phyloP scores from a whole-genome alignment of 768 basidiomycete species.

The Leccinellum luteum region DNA sequence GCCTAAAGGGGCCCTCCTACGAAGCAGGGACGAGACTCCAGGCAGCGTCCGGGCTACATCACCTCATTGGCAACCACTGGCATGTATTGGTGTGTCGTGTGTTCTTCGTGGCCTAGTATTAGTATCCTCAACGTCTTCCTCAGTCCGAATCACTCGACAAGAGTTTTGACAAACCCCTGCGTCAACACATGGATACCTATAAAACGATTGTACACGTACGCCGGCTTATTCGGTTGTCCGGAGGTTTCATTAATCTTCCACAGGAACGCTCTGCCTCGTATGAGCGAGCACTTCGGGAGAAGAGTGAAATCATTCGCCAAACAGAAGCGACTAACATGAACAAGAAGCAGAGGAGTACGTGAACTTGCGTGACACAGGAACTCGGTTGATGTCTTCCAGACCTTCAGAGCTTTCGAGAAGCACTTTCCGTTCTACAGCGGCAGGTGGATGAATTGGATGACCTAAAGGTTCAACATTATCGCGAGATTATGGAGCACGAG shows the following conservation, averaged over 20 bases:
- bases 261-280: slow-evolving; percentile 85
- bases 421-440: slow-evolving; percentile 72
- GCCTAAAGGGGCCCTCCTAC: slow-evolving; percentile 73
- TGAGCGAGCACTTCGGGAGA: slow-evolving; percentile 78
- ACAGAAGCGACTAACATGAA: slow-evolving; percentile 87
- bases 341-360: slow-evolving; percentile 79
- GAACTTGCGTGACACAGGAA: slow-evolving; percentile 8
- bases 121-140: slow-evolving; percentile 5
- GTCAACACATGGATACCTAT: slow-evolving; percentile 83
- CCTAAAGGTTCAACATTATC: slow-evolving; percentile 81
- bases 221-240: slow-evolving; percentile 2
- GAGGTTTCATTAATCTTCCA: slow-evolving; percentile 7
- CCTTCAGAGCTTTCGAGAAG: slow-evolving; percentile 84
- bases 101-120: slow-evolving; percentile 5
- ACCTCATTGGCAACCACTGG: slow-evolving; percentile 90
- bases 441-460: slow-evolving; percentile 92
- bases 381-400: slow-evolving; percentile 45
- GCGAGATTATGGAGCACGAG: slow-evolving; percentile 87
- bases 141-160: slow-evolving; percentile 85
- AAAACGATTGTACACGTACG: slow-evolving; percentile 66
- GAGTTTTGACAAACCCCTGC: slow-evolving; percentile 84
- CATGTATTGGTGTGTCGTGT: slow-evolving; percentile 71
- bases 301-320: slow-evolving; percentile 78
- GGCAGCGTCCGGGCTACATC: slow-evolving; percentile 85
- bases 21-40: slow-evolving; percentile 80